Conservation (phyloP, 768 basidiomycete genomes). For the Lentinula raphanica region DNA sequence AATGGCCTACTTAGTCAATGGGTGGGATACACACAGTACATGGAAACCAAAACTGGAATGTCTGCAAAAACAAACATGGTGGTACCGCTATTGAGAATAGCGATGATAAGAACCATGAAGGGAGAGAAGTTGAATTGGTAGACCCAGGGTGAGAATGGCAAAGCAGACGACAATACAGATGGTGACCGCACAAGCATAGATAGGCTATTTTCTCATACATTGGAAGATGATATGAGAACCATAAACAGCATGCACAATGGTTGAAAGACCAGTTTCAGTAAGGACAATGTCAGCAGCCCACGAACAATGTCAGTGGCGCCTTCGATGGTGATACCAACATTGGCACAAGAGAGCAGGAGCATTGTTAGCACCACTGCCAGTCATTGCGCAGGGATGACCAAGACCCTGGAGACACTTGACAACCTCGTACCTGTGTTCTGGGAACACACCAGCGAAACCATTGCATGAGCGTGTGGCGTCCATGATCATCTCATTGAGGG, state of each 20-base stretch:
- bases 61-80: slow-evolving; percentile 98
- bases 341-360: slow-evolving; percentile 97
- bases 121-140: slow-evolving; percentile 99
- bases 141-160: slow-evolving; percentile 85
- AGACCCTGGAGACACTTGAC: slow-evolving; percentile 97
- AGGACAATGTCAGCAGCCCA: slow-evolving; percentile 98
- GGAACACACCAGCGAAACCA: slow-evolving; percentile 98
- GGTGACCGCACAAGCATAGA: slow-evolving; percentile 92
- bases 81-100: slow-evolving; percentile 94
- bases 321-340: slow-evolving; percentile 99
- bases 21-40: no score
- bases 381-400: slow-evolving; percentile 97
- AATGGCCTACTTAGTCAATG: no score
- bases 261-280: slow-evolving; percentile 97
- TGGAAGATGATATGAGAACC: slow-evolving; percentile 99
- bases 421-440: slow-evolving; percentile 99
- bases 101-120: slow-evolving; percentile 99
- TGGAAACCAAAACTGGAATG: no score
- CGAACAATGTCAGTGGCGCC: slow-evolving; percentile 99
- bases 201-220: slow-evolving; percentile 98
- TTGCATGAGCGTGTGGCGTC: no score
- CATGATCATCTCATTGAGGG: slow-evolving; percentile 97
- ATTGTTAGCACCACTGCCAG: slow-evolving; percentile 99
- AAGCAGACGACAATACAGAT: slow-evolving; percentile 99
- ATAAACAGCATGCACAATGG: slow-evolving; percentile 97